Percentiles rank a stretch among this genome's conserved stretches.
phyloP scores from a whole-genome alignment of 2,329 filamentous ascomycete genomes.

The Phoma sp. region DNA sequence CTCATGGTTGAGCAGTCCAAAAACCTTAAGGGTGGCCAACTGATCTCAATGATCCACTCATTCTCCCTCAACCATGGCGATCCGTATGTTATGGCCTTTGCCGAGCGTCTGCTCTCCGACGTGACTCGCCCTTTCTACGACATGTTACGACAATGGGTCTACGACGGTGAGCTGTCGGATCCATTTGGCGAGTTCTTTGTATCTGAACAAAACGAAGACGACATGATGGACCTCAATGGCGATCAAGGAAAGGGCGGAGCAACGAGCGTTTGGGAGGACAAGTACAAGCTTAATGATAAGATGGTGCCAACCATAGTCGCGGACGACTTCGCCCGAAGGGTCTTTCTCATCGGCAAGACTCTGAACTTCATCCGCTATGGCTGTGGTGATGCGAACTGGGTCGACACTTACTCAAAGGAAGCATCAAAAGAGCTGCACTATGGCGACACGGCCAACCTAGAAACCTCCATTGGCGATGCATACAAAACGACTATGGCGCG shows the following conservation, averaged over 20 bases:
- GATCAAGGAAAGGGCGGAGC: constrained; percentile 62
- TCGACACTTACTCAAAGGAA: constrained; percentile 91
- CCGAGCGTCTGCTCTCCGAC: constrained; percentile 82
- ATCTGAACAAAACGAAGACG: constrained; percentile 72
- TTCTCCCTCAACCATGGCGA: constrained; percentile 95
- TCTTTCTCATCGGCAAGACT: constrained; percentile 96
- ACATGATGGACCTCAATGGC: constrained; percentile 47
- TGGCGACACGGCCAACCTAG: constrained; percentile 88
- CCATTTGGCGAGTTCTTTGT: constrained; percentile 97
- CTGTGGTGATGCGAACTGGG: constrained; percentile 92
- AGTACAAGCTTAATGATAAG: constrained; percentile 82
- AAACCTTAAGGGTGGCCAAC: constrained; percentile 81
- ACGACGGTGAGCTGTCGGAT: constrained; percentile 96
- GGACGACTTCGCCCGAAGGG: constrained; percentile 90
- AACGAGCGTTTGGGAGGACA: constrained; percentile 96
- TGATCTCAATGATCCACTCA: constrained; percentile 91
- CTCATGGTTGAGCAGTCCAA: constrained; percentile 91
- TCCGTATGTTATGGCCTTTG: constrained; percentile 90
- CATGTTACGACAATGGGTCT: constrained; percentile 95
- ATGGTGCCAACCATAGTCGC: constrained; percentile 96
- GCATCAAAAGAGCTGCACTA: constrained; percentile 91
- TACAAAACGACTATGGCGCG: constrained; percentile 98
- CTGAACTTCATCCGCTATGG: constrained; percentile 98
- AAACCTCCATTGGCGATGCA: constrained; percentile 92
- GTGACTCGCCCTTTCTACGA: constrained; percentile 96